These are phyloP conservation scores for Helichrysum umbraculigerum DNA, from an alignment of 129 eudicot genomes.

Conservation along the genomic window DNA sequence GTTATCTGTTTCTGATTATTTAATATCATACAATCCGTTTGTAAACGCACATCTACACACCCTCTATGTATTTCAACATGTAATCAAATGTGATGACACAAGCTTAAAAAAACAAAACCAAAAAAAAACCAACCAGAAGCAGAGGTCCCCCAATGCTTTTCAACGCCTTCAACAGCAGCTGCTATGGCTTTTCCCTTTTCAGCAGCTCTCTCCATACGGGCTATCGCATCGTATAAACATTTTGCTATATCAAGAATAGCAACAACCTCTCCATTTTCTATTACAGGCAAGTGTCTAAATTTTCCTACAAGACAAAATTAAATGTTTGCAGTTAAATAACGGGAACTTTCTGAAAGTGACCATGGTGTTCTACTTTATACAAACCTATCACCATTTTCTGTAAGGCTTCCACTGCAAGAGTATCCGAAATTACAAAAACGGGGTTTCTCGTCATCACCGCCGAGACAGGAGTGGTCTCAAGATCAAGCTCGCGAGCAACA, in stretches of 20 bases:
- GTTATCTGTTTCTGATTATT: neutral
- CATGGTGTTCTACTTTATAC: neutral
- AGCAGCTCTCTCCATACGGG: constrained; percentile 97
- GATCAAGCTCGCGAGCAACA: constrained; percentile 80
- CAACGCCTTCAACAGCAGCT: constrained; percentile 99
- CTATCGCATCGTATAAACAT: constrained; percentile 94
- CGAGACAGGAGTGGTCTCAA: constrained; percentile 86
- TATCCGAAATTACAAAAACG: constrained; percentile 87
- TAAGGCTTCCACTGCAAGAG: constrained; percentile 95
- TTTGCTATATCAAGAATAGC: constrained; percentile 95
- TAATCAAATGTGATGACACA: neutral
- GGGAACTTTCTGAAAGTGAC: neutral
- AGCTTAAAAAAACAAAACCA: neutral
- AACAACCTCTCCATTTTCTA: constrained; percentile 92
- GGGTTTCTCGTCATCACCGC: constrained; percentile 94
- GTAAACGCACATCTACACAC: neutral
- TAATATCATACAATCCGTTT: neutral
- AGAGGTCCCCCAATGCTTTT: constrained; percentile 88
- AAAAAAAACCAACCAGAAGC: constrained; percentile 56
- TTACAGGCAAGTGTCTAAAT: constrained; percentile 96
- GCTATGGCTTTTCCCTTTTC: constrained; percentile 99
- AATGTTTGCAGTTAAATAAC: neutral
- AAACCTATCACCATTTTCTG: constrained; percentile 98
- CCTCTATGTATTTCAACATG: neutral
- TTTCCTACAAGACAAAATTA: constrained; percentile 56